Evolutionary conservation across 108 stramenopile genomes (phyloP), one percentile per base, ranked within the genome.

Genomic region (Nitzschia palea): DNA sequence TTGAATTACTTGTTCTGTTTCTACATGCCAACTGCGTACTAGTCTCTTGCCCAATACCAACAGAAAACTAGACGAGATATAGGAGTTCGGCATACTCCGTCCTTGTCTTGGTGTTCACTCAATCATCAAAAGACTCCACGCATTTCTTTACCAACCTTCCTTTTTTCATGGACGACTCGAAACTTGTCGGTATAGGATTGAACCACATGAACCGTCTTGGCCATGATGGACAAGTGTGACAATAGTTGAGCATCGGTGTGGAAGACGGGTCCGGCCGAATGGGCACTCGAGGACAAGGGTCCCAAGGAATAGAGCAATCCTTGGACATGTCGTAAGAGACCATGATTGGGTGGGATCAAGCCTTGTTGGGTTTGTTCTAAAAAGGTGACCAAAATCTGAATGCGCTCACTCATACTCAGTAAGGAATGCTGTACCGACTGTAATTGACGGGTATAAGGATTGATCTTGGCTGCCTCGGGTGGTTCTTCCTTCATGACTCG

Each of bases 181-280:
- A 88, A 81, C 67, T 92, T 92, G 28, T 87, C 87, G 10, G 85
- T 83, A 56, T 86, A 92, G 12, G 70, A 67, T 57, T 82, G 78
- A 17, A 88, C 76, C 10, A 83, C 65, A 50, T 69, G 70, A 17
- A 86, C 77, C 5, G 85, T 86, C 48, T 87, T 77, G 60, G 81
- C 80, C 43, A 84, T 63, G 8, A 76, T 65, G 4, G 85, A 85
- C 42, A 92, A 45, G 57, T 85, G 84, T 6, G 86, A 48, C 31
- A 87, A 55, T 22, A 87, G 34, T 22, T 84, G 42, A 4, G 44
- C 70, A 5, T 67, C 77, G 30, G 78, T 77, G 27, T 77, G 67
- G 10, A 81, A 32, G 22, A 77, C 71, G 1, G 33, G 44, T 2
- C 40, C 5, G 65, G 64, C 26, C 65, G 32, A 63, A 77, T 27